Conservation (phyloP, 2,329 filamentous ascomycete species). For the Coniochaeta pulveracea region DNA sequence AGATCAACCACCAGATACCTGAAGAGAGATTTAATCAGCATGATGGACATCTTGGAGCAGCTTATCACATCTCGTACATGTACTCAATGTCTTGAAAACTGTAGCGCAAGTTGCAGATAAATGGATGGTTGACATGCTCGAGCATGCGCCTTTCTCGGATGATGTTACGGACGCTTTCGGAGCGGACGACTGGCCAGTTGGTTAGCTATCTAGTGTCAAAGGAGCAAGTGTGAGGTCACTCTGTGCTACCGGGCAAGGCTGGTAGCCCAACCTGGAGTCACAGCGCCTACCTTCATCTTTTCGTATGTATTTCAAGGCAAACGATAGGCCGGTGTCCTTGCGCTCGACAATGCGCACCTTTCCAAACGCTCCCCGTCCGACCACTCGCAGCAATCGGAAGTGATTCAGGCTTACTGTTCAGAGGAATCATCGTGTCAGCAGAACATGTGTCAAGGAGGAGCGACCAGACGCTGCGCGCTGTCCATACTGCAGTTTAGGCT, state of each 20-base stretch:
- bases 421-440: not conserved
- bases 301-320: conserved; percentile 94
- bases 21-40: conserved; percentile 5
- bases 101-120: conserved; percentile 96
- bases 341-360: conserved; percentile 98
- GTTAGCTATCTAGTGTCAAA: conserved; percentile 6
- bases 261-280: too few species aligned
- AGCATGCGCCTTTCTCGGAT: conserved; percentile 96
- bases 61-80: too few species aligned
- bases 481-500: not conserved
- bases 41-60: too few species aligned
- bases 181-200: conserved; percentile 66
- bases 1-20: conserved; percentile 97
- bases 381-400: conserved; percentile 87
- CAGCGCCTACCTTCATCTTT: conserved; percentile 79
- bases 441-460: conserved; percentile 7
- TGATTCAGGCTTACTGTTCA: conserved; percentile 87
- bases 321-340: conserved; percentile 87
- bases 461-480: too few species aligned
- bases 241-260: conserved; percentile 3
- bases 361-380: conserved; percentile 95
- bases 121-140: conserved; percentile 94
- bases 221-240: not conserved
- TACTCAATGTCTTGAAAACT: conserved; percentile 99
- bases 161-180: conserved; percentile 96